Percentiles rank a stretch among this genome's conserved stretches.
Conservation (phyloP, 306 rosid species). For the Lathyrus aphaca region DNA sequence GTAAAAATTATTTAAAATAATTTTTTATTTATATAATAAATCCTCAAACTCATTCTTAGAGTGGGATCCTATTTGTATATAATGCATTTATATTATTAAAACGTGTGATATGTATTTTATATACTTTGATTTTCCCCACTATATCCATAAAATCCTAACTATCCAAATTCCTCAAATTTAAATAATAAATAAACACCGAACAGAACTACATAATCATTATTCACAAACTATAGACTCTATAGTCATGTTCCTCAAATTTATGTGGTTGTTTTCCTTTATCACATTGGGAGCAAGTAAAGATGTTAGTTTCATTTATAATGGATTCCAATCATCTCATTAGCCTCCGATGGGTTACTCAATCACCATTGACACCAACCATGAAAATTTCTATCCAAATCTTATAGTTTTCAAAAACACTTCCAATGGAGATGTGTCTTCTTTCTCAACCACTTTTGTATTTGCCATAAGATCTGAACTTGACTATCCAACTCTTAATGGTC, state of each 20-base stretch:
- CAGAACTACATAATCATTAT: no score
- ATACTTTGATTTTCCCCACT: no score
- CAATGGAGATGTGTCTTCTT: conserved; percentile 46
- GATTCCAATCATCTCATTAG: conserved; percentile 45
- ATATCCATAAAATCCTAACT: no score
- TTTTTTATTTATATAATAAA: no score
- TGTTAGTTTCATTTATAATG: conserved; percentile 28
- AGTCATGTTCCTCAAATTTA: background rate
- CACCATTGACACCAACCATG: conserved; percentile 54
- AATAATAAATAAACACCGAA: no score
- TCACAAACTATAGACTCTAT: background rate
- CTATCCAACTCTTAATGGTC: conserved; percentile 70
- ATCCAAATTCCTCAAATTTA: no score
- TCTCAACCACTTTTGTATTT: conserved; percentile 65
- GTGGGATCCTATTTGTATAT: no score
- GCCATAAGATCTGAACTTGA: conserved; percentile 41
- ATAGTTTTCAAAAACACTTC: conserved; percentile 49
- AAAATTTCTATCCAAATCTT: conserved; percentile 50
- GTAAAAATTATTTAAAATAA: no score
- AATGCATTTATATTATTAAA: no score
- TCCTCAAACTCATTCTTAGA: no score
- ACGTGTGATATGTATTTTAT: no score
- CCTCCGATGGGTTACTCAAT: conserved; percentile 52
- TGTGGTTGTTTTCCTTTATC: background rate
- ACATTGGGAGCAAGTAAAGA: background rate